phyloP scores from a whole-genome alignment of 306 rosid genomes.

The Ormosia semicastrata region DNA sequence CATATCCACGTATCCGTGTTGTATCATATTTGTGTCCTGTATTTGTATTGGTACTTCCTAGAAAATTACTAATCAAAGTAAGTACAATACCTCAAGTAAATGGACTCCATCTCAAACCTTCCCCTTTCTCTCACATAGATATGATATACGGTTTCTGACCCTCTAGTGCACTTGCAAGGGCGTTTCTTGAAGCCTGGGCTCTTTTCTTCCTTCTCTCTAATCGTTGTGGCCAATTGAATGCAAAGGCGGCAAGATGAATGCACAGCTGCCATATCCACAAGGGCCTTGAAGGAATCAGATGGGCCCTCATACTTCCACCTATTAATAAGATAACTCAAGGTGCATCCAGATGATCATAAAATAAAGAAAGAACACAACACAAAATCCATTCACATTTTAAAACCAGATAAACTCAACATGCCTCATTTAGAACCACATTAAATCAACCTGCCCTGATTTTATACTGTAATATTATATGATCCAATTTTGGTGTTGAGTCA shows the following conservation, averaged over 20 bases:
- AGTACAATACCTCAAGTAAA: slow-evolving; percentile 74
- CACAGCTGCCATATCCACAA: slow-evolving; percentile 98
- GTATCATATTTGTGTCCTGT: too few species aligned
- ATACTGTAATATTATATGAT: not conserved
- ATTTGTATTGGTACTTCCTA: too few species aligned
- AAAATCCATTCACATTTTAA: slow-evolving; percentile 9
- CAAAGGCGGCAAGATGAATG: slow-evolving; percentile 99
- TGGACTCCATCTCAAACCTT: slow-evolving; percentile 77
- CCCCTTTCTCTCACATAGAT: slow-evolving; percentile 88
- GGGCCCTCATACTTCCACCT: slow-evolving; percentile 99
- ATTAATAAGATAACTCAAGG: slow-evolving; percentile 28
- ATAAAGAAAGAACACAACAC: not conserved
- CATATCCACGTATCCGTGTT: too few species aligned
- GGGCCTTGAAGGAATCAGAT: slow-evolving; percentile 94
- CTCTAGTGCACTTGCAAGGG: slow-evolving; percentile 89
- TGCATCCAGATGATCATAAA: slow-evolving; percentile 22
- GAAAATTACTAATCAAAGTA: not conserved
- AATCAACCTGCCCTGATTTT: not conserved
- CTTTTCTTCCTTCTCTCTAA: slow-evolving; percentile 74
- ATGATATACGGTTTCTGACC: slow-evolving; percentile 69
- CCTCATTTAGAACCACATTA: slow-evolving; percentile 1
- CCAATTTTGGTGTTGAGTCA: not conserved
- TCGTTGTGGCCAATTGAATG: slow-evolving; percentile 82
- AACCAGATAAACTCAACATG: slow-evolving; percentile 12
- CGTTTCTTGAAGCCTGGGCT: slow-evolving; percentile 65